Base-by-base conservation (phyloP, 257 asterid genomes). In the Jacaranda copaia region DNA sequence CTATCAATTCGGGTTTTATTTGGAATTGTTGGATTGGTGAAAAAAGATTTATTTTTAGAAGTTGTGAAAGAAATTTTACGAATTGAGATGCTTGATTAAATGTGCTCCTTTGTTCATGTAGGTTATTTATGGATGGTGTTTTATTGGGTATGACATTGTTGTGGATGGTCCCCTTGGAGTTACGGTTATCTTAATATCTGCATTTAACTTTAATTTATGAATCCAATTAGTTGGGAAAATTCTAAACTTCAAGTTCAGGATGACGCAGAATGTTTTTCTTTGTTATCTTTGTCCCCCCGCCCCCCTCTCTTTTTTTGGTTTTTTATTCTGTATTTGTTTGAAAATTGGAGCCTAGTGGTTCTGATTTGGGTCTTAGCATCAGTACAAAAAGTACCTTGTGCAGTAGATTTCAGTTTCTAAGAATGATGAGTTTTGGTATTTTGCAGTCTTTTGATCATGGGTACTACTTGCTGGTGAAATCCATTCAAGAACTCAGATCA, bases 371-470 rank as follows among this genome's bases (percentile, higher is more conserved):
- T 43, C 32, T 25, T 25, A 25, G 32, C 32, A 25, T 25, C 32
- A 25, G 32, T 25, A 25, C n/a, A 25, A 25, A 25, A 11, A 70
- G 51, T 59, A 55, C 48, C 18, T 7, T 45, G 46, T 5, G 78
- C 38, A 39, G 16, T 66, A 46, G 6, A 6, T 55, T 51, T 25
- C 56, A 6, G 15, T 59, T 56, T 72, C 32, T 74, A 51, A 70
- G 78, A 53, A 57, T 62, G 46, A 38, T 58, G 55, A 51, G 36
- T 66, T 75, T 84, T 76, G 76, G 40, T 67, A 75, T 79, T 72
- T 46, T 82, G 87, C 96, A 96, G 98, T 84, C 98, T 59, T 96
- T 96, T 80, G 99, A 96, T 89, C 97, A 89, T 77, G 99, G 99
- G n/a, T 96, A 91, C 84, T 93, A 90, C 92, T 88, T 93, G 89